phyloP scores from a whole-genome alignment of 1,284 basidiomycete species.

The Leccinum solheimii region DNA sequence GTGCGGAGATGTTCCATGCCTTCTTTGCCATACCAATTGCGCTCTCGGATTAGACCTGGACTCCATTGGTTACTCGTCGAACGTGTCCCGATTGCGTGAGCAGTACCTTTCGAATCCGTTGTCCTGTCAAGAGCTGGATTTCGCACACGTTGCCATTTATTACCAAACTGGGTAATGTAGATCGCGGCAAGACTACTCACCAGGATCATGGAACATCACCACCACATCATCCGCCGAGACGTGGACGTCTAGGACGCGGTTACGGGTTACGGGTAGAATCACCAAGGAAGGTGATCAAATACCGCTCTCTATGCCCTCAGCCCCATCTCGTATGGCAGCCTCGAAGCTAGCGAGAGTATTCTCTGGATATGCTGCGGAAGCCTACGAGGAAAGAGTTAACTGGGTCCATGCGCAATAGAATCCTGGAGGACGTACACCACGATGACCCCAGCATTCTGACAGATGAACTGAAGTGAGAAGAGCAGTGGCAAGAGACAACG shows the following conservation, averaged over 20 bases:
- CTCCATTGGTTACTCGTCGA: conserved; percentile 21
- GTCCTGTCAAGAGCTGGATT: conserved; percentile 63
- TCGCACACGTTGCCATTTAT: conserved; percentile 19
- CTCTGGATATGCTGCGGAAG: conserved; percentile 85
- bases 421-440: conserved; percentile 66
- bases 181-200: conserved; percentile 44
- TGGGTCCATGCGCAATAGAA: conserved; percentile 8
- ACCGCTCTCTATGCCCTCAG: conserved; percentile 95
- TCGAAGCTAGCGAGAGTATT: conserved; percentile 93
- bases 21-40: conserved; percentile 67
- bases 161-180: conserved; percentile 24
- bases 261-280: conserved; percentile 49
- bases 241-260: conserved; percentile 80
- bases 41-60: conserved; percentile 67
- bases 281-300: conserved; percentile 44
- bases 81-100: conserved; percentile 19
- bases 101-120: conserved; percentile 62
- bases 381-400: conserved; percentile 46
- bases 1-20: conserved; percentile 87
- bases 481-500: not conserved
- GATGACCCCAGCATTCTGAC: conserved; percentile 90
- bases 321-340: conserved; percentile 89
- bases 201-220: conserved; percentile 95
- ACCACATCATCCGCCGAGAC: conserved; percentile 89
- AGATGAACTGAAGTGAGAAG: conserved; percentile 4